Evolutionary conservation across 768 basidiomycete species (phyloP).

Genomic region (Leucocoprinus birnbaumii): DNA sequence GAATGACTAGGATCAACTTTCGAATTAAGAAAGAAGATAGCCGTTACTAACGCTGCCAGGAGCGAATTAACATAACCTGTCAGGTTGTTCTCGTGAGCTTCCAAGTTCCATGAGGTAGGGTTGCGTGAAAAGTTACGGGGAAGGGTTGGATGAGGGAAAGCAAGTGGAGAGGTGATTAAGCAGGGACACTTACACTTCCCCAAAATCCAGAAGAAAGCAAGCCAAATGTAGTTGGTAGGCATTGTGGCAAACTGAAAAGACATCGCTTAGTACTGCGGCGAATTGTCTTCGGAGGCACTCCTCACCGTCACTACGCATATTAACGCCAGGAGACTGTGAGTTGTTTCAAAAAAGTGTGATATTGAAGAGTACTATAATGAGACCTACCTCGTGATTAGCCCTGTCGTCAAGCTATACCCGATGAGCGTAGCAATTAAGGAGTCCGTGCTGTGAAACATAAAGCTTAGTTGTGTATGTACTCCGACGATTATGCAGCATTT

Average conservation of each 20-base stretch:
- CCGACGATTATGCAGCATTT: background rate
- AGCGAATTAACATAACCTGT: constrained; percentile 51
- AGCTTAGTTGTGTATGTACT: background rate
- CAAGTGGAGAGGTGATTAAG: constrained; percentile 5
- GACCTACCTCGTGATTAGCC: constrained; percentile 37
- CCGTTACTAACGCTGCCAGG: constrained; percentile 42
- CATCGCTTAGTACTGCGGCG: background rate
- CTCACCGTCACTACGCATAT: constrained; percentile 37
- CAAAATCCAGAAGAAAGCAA: constrained; percentile 49
- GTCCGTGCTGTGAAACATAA: constrained; percentile 31
- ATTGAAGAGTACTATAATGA: background rate
- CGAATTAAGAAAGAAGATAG: background rate
- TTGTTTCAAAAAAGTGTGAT: background rate
- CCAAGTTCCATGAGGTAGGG: background rate
- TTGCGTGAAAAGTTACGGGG: background rate
- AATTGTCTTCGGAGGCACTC: constrained; percentile 11
- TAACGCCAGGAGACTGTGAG: constrained; percentile 35
- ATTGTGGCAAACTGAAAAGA: constrained; percentile 36
- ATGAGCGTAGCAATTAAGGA: constrained; percentile 41
- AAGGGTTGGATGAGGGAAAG: background rate
- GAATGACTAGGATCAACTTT: constrained; percentile 6
- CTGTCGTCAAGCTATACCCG: constrained; percentile 42
- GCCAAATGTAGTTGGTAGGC: constrained; percentile 45
- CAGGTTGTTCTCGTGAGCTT: constrained; percentile 3
- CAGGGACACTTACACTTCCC: constrained; percentile 40